Evolutionary conservation across 75 land plant species (phyloP).

Genomic region (Pinus tabuliformis): DNA sequence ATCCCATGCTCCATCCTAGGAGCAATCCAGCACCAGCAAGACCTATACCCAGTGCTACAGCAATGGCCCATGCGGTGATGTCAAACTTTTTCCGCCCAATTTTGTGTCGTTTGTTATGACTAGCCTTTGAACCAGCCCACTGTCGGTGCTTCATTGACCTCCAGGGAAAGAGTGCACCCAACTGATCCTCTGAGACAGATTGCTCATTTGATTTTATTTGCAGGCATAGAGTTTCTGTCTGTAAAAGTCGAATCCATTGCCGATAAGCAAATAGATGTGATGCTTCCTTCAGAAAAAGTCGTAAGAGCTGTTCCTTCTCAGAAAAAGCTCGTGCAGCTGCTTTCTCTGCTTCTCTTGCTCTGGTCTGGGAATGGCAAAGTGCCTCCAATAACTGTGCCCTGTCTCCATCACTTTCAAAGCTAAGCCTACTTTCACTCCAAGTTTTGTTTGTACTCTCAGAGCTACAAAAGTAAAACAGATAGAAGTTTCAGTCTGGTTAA

Average conservation of each 20-base stretch:
- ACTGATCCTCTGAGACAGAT: slow-evolving; percentile 13
- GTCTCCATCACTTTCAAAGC: slow-evolving; percentile 28
- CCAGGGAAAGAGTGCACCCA: slow-evolving; percentile 35
- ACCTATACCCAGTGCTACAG: slow-evolving; percentile 74
- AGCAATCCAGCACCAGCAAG: slow-evolving; percentile 88
- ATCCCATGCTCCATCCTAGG: slow-evolving; percentile 87
- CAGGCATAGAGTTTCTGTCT: slow-evolving; percentile 44
- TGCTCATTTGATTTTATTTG: slow-evolving; percentile 32
- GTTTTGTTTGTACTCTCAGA: slow-evolving; percentile 20
- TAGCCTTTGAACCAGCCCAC: neutral
- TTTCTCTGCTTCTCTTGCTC: slow-evolving; percentile 85
- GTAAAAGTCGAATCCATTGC: slow-evolving; percentile 72
- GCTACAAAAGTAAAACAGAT: slow-evolving; percentile 1
- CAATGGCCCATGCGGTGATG: slow-evolving; percentile 31
- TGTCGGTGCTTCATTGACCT: slow-evolving; percentile 19
- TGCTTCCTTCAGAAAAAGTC: slow-evolving; percentile 68
- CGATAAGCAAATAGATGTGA: slow-evolving; percentile 75
- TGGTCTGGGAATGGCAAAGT: slow-evolving; percentile 82
- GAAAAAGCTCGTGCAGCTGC: slow-evolving; percentile 49
- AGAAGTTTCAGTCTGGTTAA: neutral
- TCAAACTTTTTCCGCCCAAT: slow-evolving; percentile 7
- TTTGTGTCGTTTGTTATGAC: slow-evolving; percentile 12
- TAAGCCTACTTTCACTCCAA: slow-evolving; percentile 12
- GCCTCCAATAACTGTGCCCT: slow-evolving; percentile 75
- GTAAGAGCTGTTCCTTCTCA: slow-evolving; percentile 73